Base-by-base conservation (phyloP, 306 rosid genomes). In the Pueraria montana region DNA sequence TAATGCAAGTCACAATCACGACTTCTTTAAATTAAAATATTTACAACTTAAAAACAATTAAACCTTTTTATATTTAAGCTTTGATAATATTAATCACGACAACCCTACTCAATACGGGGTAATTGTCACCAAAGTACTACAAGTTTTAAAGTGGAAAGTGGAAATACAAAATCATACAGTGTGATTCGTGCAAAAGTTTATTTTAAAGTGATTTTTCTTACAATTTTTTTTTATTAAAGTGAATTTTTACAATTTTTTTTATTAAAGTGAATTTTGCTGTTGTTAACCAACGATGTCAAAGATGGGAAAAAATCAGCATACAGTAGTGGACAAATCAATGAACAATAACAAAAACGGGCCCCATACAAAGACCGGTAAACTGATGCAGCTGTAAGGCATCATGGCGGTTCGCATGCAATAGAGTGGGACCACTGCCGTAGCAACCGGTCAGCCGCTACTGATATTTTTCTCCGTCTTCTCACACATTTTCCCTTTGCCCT, bases 381-480 rank as follows among this genome's bases (percentile, higher is more conserved):
- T 38, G 74, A 61, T 8, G 61, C 27, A 83, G 67, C 83, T 83
- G 86, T 77, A 83, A 17, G 2, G 17, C 83, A 70, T 38, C 3
- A 46, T 12, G 83, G 78, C 79, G 59, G 67, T 71, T 20, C 67
- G 63, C 32, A 8, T 68, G 26, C 26, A 43, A 32, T 16, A 53
- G 4, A 27, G 27, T 4, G 30, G 78, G 74, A 56, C 32, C 68
- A 74, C 6, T 7, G 75, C 82, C 84, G 82, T 36, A 70, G 16
- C 42, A 84, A 45, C 79, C 82, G 82, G 87, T 84, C 32, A 46
- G 8, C 17, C n/a, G 27, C 72, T 16, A 43, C 40, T 84, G 84
- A 80, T 67, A 74, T 80, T 84, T 80, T 84, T 43, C 68, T 53
- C 30, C 17, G 20, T 8, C 55, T n/a, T 23, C 73, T 4, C 59